Conservation (phyloP, 768 basidiomycete species). For the Psilocybe tampanensis region DNA sequence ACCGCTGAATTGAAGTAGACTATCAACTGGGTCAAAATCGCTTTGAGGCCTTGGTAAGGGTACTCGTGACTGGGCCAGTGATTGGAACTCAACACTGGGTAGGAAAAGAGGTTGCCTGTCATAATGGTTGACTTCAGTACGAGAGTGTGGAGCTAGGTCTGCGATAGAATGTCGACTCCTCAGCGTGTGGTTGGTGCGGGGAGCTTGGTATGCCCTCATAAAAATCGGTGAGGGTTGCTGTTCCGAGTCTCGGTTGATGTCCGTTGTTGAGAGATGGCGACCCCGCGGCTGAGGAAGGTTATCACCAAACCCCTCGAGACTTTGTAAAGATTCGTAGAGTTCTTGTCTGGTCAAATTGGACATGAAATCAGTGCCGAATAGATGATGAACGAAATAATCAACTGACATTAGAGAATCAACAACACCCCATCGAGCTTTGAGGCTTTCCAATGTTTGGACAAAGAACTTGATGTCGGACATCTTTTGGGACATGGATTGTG, state of each 20-base stretch:
- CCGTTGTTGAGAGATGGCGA: too few relatives aligned
- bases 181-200: neutral
- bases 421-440: slow-evolving; percentile 31
- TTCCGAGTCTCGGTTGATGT: too few relatives aligned
- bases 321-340: neutral
- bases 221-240: neutral
- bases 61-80: neutral
- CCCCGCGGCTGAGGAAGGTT: too few relatives aligned
- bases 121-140: neutral
- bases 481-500: slow-evolving; percentile 35
- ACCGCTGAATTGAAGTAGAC: neutral
- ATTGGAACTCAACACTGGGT: neutral
- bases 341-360: neutral
- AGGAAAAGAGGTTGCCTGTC: neutral
- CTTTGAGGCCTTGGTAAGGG: neutral
- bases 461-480: slow-evolving; percentile 42
- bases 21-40: neutral
- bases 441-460: slow-evolving; percentile 43
- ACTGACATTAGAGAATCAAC: slow-evolving; percentile 17
- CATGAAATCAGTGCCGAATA: neutral
- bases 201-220: neutral
- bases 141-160: neutral
- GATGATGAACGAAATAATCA: neutral
- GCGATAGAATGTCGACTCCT: neutral
- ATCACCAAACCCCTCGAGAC: neutral